phyloP scores from a whole-genome alignment of 495 filamentous ascomycete genomes.

The Trichoderma parareesei region DNA sequence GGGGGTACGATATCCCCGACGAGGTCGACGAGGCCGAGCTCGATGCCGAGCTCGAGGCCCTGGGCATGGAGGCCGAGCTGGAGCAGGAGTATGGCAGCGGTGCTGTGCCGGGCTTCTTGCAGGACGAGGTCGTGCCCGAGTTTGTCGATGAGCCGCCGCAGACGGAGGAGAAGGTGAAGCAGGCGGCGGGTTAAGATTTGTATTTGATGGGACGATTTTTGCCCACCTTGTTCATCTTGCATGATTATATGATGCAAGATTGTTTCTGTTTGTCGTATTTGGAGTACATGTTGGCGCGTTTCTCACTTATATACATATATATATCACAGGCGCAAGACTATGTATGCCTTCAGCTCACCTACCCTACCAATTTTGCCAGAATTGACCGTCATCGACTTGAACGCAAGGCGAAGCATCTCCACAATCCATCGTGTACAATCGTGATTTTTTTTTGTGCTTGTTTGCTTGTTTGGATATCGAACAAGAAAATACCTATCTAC shows the following conservation, averaged over 20 bases:
- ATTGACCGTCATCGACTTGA: no score
- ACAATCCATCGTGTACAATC: no score
- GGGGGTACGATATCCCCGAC: conserved; percentile 92
- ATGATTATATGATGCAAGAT: no score
- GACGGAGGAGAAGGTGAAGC: conserved; percentile 63
- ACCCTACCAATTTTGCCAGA: no score
- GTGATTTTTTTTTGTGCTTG: no score
- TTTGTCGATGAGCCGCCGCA: conserved; percentile 82
- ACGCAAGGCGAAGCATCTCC: no score
- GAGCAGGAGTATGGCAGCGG: conserved; percentile 49
- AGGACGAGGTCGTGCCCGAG: conserved; percentile 69
- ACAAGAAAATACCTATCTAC: background rate
- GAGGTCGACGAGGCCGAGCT: conserved; percentile 97
- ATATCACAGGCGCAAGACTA: no score
- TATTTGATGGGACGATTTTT: background rate
- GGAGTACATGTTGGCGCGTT: background rate
- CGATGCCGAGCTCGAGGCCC: conserved; percentile 90
- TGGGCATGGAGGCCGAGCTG: conserved; percentile 84
- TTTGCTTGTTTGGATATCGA: background rate
- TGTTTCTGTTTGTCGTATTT: background rate
- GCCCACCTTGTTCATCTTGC: background rate
- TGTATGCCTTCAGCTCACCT: no score
- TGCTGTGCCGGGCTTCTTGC: conserved; percentile 74
- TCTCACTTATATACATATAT: no score
- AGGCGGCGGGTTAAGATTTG: conserved; percentile 49